Conservation (phyloP, 176 grass and related monocot genomes). For the Ensete ventricosum region DNA sequence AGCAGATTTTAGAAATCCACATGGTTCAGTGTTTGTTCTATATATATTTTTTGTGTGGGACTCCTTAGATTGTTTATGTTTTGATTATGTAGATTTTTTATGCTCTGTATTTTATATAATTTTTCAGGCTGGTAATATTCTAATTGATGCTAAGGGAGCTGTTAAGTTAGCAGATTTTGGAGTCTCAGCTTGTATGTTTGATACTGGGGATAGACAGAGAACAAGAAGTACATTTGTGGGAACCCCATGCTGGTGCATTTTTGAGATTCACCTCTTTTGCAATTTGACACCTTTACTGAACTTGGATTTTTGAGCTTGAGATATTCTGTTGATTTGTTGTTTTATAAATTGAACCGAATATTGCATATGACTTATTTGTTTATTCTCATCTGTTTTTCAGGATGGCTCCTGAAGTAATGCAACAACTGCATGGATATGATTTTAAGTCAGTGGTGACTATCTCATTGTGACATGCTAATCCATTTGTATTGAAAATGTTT, state of each 20-base stretch:
- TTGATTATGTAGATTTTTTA: not conserved
- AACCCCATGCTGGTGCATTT: constrained; percentile 81
- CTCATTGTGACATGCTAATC: constrained; percentile 17
- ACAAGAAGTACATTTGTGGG: constrained; percentile 97
- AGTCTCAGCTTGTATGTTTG: constrained; percentile 94
- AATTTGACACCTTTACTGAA: not conserved
- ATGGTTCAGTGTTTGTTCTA: too few species aligned
- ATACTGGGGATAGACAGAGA: constrained; percentile 88
- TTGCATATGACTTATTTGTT: not conserved
- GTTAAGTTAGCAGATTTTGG: constrained; percentile 95
- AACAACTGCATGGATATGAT: constrained; percentile 97
- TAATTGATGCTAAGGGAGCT: constrained; percentile 89
- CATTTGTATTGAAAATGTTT: constrained; percentile 12
- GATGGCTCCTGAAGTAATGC: constrained; percentile 99
- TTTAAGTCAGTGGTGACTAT: constrained; percentile 63
- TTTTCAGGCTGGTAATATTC: constrained; percentile 95
- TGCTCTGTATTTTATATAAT: constrained; percentile 39
- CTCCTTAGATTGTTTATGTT: too few species aligned
- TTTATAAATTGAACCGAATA: not conserved
- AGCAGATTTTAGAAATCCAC: too few species aligned
- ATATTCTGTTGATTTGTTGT: too few species aligned
- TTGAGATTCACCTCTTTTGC: not conserved
- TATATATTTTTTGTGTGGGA: too few species aligned
- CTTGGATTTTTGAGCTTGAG: not conserved
- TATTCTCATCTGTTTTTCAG: constrained; percentile 24